Conservation (phyloP, 2,329 filamentous ascomycete species). For the Scedosporium minutisporum region DNA sequence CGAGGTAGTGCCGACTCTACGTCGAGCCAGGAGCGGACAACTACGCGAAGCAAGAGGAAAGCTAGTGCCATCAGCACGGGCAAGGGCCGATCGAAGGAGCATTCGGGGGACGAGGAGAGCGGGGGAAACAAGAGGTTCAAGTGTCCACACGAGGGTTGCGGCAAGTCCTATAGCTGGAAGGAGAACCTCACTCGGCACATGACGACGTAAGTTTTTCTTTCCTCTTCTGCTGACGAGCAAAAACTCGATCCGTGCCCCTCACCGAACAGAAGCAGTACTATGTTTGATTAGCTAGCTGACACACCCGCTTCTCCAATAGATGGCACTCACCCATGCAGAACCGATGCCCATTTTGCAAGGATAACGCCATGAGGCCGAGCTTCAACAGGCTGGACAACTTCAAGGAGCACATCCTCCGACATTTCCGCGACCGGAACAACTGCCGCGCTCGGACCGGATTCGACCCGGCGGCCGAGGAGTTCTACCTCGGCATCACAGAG, state of each 20-base stretch:
- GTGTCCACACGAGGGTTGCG: background rate
- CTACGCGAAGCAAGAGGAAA: background rate
- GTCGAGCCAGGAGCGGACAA: background rate
- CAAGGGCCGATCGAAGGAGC: background rate
- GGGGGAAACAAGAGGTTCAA: constrained; percentile 3
- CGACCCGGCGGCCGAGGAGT: constrained; percentile 1
- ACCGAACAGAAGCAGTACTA: background rate
- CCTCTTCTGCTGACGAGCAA: background rate
- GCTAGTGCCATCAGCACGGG: background rate
- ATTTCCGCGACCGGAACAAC: constrained; percentile 10
- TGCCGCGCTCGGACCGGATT: constrained; percentile 1
- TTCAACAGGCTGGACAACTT: constrained; percentile 14
- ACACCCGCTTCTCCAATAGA: background rate
- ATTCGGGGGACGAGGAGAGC: background rate
- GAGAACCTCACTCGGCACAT: constrained; percentile 6
- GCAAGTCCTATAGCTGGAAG: constrained; percentile 4
- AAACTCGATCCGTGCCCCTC: background rate
- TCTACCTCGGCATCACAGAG: constrained; percentile 1
- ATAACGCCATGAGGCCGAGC: constrained; percentile 3
- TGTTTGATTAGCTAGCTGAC: background rate
- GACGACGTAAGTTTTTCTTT: constrained; percentile 3
- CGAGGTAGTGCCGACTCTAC: background rate
- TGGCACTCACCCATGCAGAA: background rate
- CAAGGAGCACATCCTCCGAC: constrained; percentile 13
- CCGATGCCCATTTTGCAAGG: constrained; percentile 7